Percentiles rank a stretch among this genome's conserved stretches.
Evolutionary conservation across 2,329 filamentous ascomycete species (phyloP).

Genomic region (Aspergillus novoparasiticus): DNA sequence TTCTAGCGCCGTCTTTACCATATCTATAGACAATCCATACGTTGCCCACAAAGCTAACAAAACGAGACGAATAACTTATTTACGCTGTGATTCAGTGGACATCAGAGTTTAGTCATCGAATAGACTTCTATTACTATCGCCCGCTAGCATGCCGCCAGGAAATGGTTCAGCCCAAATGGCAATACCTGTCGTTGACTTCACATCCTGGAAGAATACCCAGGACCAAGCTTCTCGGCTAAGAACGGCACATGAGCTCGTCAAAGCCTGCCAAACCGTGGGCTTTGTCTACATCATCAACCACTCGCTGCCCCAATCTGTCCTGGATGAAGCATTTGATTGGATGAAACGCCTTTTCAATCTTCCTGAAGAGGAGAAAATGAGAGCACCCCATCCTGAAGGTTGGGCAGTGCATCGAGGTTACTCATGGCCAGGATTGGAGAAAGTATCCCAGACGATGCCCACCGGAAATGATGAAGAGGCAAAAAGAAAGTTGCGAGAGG

Average conservation of each 20-base stretch:
- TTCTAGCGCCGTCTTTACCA: neutral
- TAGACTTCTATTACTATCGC: neutral
- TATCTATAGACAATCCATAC: neutral
- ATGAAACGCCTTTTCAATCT: conserved; percentile 50
- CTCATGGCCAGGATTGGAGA: conserved; percentile 58
- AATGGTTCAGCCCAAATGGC: conserved; percentile 14
- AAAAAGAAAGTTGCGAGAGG: conserved; percentile 46
- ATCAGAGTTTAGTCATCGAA: neutral
- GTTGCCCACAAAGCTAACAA: neutral
- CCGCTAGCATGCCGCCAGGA: neutral
- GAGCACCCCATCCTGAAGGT: conserved; percentile 53
- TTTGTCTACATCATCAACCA: conserved; percentile 55
- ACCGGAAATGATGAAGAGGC: conserved; percentile 46
- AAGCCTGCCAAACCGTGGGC: conserved; percentile 48
- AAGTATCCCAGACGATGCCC: conserved; percentile 52
- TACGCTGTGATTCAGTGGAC: neutral
- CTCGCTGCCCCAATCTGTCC: conserved; percentile 40
- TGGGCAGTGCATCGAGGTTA: conserved; percentile 58
- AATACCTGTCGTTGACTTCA: conserved; percentile 47
- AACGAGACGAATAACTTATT: neutral
- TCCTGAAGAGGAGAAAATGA: conserved; percentile 49
- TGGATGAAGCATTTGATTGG: conserved; percentile 50
- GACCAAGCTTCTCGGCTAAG: conserved; percentile 30
- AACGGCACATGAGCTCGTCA: conserved; percentile 43
- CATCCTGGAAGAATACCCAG: conserved; percentile 35